Percentiles rank a stretch among this genome's conserved stretches.
phyloP scores from a whole-genome alignment of 2,329 filamentous ascomycete genomes.

The Fusarium penzigii region DNA sequence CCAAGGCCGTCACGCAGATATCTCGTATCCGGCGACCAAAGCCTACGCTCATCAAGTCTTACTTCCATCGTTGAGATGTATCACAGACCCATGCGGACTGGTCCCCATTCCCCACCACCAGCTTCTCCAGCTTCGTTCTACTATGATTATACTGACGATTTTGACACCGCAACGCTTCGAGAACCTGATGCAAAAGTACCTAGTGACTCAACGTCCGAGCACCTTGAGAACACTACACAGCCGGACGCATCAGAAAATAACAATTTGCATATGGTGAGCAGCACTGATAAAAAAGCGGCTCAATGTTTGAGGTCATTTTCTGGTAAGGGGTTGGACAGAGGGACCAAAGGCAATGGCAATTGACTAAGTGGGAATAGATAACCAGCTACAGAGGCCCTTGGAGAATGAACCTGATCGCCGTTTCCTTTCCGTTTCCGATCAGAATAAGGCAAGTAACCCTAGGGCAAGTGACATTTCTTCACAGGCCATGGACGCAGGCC shows the following conservation, averaged over 20 bases:
- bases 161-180: slow-evolving; percentile 37
- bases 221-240: slow-evolving; percentile 23
- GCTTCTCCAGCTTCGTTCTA: slow-evolving; percentile 43
- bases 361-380: background rate
- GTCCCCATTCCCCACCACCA: slow-evolving; percentile 29
- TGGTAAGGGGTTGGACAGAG: background rate
- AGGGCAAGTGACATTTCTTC: background rate
- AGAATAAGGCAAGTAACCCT: background rate
- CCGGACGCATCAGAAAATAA: slow-evolving; percentile 9
- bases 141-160: slow-evolving; percentile 56
- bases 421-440: background rate
- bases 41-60: slow-evolving; percentile 47
- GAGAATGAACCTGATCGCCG: background rate
- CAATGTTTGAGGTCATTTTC: background rate
- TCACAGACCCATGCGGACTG: slow-evolving; percentile 29
- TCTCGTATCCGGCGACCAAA: slow-evolving; percentile 38
- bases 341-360: background rate
- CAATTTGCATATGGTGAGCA: background rate
- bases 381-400: background rate
- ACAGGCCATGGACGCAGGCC: background rate
- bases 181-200: slow-evolving; percentile 20
- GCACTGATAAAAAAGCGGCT: background rate
- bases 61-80: slow-evolving; percentile 55
- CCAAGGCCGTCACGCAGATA: slow-evolving; percentile 34
- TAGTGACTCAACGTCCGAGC: slow-evolving; percentile 34